A percentile compares a stretch with the other conserved stretches of the same genome.
Conservation (phyloP, 163 green algal species). For the Volvox carteri region DNA sequence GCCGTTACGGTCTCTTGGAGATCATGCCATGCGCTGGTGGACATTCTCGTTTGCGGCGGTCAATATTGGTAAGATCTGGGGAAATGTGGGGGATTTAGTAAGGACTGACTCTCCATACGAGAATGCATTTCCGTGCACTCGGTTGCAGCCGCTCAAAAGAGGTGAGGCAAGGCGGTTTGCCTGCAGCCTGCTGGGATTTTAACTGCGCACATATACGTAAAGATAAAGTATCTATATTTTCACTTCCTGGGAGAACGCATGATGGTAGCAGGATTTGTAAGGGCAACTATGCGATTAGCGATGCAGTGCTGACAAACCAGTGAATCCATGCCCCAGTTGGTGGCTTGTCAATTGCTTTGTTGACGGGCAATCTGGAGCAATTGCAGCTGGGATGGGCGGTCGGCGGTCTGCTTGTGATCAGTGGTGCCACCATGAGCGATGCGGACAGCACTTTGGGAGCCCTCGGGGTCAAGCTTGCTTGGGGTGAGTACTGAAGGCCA, state of each 20-base stretch:
- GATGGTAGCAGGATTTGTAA: not conserved
- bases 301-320: no score
- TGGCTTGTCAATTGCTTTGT: constrained; percentile 40
- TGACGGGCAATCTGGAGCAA: constrained; percentile 28
- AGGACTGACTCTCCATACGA: not conserved
- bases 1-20: constrained; percentile 66
- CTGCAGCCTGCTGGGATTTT: no score
- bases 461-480: constrained; percentile 69
- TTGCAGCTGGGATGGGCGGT: constrained; percentile 52
- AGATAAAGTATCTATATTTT: no score
- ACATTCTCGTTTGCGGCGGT: constrained; percentile 64
- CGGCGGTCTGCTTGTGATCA: constrained; percentile 59
- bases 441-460: constrained; percentile 52
- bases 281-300: no score
- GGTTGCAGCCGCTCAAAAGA: not conserved
- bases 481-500: constrained; percentile 65
- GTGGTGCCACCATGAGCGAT: constrained; percentile 67
- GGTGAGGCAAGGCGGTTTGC: no score
- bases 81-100: not conserved
- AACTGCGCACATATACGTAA: not conserved
- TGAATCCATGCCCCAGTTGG: no score
- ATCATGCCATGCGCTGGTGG: constrained; percentile 75
- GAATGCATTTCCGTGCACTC: not conserved
- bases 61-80: constrained; percentile 50
- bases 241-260: no score